These are phyloP conservation scores for Cryphonectria carpinicola DNA, from an alignment of 2,329 filamentous ascomycete genomes.

Conservation along the genomic window DNA sequence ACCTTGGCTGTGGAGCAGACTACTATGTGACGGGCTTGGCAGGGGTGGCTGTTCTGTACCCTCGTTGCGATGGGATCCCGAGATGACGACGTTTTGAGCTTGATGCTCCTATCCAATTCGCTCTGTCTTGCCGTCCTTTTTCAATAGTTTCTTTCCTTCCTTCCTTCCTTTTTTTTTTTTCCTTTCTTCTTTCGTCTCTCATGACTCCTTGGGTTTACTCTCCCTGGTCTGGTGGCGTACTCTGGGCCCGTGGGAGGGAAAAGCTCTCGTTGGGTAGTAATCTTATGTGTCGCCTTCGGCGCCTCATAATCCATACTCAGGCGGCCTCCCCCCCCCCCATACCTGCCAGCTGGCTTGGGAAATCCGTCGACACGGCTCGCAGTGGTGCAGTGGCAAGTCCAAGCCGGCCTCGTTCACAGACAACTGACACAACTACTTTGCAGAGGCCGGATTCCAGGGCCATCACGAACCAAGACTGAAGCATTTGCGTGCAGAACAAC, in stretches of 20 bases:
- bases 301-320: neutral
- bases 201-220: neutral
- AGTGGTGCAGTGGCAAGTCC: neutral
- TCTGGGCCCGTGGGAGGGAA: neutral
- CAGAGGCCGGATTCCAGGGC: neutral
- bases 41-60: neutral
- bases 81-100: neutral
- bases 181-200: neutral
- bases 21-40: slow-evolving; percentile 4
- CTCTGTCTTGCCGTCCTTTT: neutral
- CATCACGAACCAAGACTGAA: neutral
- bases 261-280: neutral
- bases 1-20: neutral
- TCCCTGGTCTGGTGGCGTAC: neutral
- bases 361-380: neutral
- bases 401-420: neutral
- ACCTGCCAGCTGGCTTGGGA: neutral
- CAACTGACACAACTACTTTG: neutral
- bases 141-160: neutral
- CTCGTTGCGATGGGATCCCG: neutral
- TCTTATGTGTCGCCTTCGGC: neutral
- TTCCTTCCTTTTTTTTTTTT: neutral
- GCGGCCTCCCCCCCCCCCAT: neutral
- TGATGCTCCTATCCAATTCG: neutral
- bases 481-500: neutral